Base-by-base conservation (phyloP, 768 basidiomycete species). In the Scleroderma citrinum region DNA sequence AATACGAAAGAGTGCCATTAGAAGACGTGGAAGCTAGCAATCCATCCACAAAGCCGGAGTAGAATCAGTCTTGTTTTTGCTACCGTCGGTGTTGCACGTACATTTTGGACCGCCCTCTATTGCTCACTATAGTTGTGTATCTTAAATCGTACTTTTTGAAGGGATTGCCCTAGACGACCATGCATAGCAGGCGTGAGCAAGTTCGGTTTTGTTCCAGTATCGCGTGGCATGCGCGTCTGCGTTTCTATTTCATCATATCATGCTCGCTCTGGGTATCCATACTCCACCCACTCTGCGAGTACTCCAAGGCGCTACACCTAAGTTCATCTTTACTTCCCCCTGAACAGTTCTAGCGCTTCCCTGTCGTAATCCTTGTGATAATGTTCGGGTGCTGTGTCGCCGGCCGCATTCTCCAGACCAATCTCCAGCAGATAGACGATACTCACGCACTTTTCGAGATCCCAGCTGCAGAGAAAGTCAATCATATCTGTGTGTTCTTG, bases 321-420 rank as follows among this genome's bases (percentile, higher is more conserved):
- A 13, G 6, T 4, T n/a, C 5, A 5, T 35, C n/a, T n/a, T n/a
- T 35, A 16, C 26, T 3, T 43, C 16, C 3, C 16, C 26, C 26
- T 21, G 31, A 46, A 16, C 23, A 46, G 12, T 42, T 5, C 17
- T 11, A 16, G 3, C 30, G 31, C 20, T 41, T 12, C 40, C 31
- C 7, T 23, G 32, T 13, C 8, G 10, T 34, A 32, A 26, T 6
- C 29, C 7, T 21, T 29, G 6, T 31, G 20, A 48, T 41, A 21
- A 88, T 90, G 87, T 88, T 90, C 58, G 87, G 86, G 16, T 90
- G 86, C 54, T 78, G 80, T 49, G 83, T 89, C 46, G 87, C 87
- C 34, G 87, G 87, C 19, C 82, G 87, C 53, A 75, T 80, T 23
- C 65, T 89, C 10, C 88, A 91, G 67, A 91, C 89, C 36, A 83